Percentiles rank a stretch among this genome's conserved stretches.
These are phyloP conservation scores for Sporothrix brunneoviolacea DNA, from an alignment of 2,329 filamentous ascomycete genomes.

Conservation along the genomic window DNA sequence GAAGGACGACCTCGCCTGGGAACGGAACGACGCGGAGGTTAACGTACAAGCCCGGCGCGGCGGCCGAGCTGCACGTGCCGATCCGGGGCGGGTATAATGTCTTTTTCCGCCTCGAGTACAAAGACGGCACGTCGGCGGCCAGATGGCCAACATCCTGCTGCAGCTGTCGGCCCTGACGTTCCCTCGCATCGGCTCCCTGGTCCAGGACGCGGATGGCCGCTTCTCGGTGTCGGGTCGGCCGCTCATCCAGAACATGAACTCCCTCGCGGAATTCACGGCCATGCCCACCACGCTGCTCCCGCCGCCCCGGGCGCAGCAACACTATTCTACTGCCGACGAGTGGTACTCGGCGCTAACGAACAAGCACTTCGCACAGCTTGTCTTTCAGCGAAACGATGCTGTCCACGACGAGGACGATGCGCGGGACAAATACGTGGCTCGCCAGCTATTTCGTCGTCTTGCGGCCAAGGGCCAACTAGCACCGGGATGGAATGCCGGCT, in stretches of 20 bases:
- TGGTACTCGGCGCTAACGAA: constrained; percentile 34
- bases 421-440: constrained; percentile 36
- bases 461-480: constrained; percentile 25
- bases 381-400: constrained; percentile 35
- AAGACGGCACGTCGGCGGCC: constrained; percentile 25
- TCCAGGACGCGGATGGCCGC: neutral
- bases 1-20: too few species aligned
- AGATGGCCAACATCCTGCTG: neutral
- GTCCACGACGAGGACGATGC: constrained; percentile 32
- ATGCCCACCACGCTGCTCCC: neutral
- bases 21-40: too few species aligned
- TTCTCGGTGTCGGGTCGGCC: neutral
- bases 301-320: constrained; percentile 16
- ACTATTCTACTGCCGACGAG: constrained; percentile 19
- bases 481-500: constrained; percentile 20
- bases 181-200: neutral
- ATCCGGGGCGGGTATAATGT: constrained; percentile 27
- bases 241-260: neutral
- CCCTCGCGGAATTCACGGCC: neutral
- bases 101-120: constrained; percentile 26
- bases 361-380: constrained; percentile 32
- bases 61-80: constrained; percentile 20
- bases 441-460: constrained; percentile 33
- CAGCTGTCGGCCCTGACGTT: neutral
- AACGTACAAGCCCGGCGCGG: constrained; percentile 17